Evolutionary conservation across 2,329 filamentous ascomycete genomes (phyloP).

Genomic region (Neopestalotiopsis sp.): DNA sequence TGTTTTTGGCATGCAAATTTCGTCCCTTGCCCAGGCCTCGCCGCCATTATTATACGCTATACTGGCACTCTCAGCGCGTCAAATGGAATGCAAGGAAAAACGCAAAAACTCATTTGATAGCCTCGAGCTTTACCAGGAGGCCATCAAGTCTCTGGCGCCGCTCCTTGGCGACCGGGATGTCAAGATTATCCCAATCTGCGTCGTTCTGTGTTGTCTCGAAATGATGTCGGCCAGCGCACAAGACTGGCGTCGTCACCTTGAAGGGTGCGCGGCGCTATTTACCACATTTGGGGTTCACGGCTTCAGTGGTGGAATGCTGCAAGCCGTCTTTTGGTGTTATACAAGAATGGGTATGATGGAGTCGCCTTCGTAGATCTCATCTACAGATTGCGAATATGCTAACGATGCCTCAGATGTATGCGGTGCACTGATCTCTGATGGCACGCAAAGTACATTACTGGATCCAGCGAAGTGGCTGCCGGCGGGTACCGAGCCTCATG

Average conservation of each 20-base stretch:
- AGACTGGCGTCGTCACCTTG: slow-evolving; percentile 62
- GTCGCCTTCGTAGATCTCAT: neutral
- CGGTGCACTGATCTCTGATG: slow-evolving; percentile 60
- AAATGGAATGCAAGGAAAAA: slow-evolving; percentile 56
- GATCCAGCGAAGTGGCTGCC: slow-evolving; percentile 55
- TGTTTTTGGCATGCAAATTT: slow-evolving; percentile 58
- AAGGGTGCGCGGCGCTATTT: slow-evolving; percentile 62
- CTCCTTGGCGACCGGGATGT: slow-evolving; percentile 39
- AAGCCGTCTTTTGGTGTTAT: slow-evolving; percentile 65
- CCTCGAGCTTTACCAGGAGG: slow-evolving; percentile 60
- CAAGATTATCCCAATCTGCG: slow-evolving; percentile 43
- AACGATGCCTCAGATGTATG: slow-evolving; percentile 52
- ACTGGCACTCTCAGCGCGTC: slow-evolving; percentile 59
- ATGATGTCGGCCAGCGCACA: slow-evolving; percentile 48
- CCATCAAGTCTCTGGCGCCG: slow-evolving; percentile 49
- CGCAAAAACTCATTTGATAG: slow-evolving; percentile 54
- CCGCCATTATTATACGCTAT: slow-evolving; percentile 56
- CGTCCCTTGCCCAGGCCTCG: slow-evolving; percentile 52
- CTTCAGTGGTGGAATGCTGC: slow-evolving; percentile 55
- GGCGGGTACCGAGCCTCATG: slow-evolving; percentile 40
- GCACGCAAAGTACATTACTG: slow-evolving; percentile 57
- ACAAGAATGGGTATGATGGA: slow-evolving; percentile 54
- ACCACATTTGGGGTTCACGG: slow-evolving; percentile 59
- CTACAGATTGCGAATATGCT: slow-evolving; percentile 23
- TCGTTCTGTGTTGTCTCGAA: slow-evolving; percentile 46